phyloP scores from a whole-genome alignment of 106 monocot species.

The Posidonia australis region DNA sequence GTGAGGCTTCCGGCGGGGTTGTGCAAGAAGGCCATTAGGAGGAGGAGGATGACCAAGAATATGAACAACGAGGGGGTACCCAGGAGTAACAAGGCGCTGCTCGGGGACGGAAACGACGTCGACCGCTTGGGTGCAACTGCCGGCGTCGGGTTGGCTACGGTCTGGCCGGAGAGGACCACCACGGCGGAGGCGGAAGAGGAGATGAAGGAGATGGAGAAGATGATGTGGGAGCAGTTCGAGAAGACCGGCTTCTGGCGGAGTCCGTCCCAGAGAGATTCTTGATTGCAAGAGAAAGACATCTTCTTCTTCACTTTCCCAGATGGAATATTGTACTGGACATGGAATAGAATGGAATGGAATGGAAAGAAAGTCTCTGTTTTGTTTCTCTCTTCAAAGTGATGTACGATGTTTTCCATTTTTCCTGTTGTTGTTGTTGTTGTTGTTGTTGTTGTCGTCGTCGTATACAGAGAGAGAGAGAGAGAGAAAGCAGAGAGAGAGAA shows the following conservation, averaged over 20 bases:
- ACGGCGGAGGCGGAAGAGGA: conserved; percentile 27
- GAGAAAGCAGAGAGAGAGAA: no score
- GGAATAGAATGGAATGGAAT: no score
- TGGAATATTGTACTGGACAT: no score
- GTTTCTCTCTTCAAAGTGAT: no score
- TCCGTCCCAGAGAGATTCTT: conserved; percentile 35
- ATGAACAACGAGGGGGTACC: conserved; percentile 7
- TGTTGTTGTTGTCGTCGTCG: no score
- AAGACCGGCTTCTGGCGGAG: conserved; percentile 75
- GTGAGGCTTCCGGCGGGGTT: conserved; percentile 16
- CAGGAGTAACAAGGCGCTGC: not conserved
- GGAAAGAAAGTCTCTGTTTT: no score
- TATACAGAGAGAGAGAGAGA: no score
- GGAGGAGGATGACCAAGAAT: not conserved
- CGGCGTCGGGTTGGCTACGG: not conserved
- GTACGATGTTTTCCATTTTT: no score
- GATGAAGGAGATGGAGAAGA: conserved; percentile 38
- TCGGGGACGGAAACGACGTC: not conserved
- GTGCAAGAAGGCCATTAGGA: conserved; percentile 9
- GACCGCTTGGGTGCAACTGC: no score
- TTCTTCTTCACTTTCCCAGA: no score
- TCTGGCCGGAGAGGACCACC: conserved; percentile 7
- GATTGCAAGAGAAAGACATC: no score
- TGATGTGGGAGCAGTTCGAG: conserved; percentile 49
- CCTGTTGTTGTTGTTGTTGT: no score